A percentile compares a stretch with the other conserved stretches of the same genome.
Evolutionary conservation across 2,329 filamentous ascomycete genomes (phyloP).

Genomic region (Trematosphaeria pertusa): DNA sequence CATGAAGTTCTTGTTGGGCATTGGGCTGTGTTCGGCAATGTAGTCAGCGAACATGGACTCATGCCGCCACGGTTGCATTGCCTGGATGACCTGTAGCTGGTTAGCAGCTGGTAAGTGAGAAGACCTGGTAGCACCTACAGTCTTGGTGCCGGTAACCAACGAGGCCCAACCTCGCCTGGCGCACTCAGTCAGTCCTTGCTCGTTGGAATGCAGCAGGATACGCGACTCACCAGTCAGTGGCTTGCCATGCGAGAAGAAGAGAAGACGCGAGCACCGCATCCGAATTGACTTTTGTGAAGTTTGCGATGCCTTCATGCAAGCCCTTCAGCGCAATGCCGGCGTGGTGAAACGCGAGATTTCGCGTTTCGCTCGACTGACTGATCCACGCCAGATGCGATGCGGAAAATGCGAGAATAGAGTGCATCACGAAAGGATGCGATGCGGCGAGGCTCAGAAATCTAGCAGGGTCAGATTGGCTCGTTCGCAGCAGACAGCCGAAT

Average conservation of each 20-base stretch:
- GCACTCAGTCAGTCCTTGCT: slow-evolving; percentile 16
- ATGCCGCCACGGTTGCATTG: slow-evolving; percentile 91
- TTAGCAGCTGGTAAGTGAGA: slow-evolving; percentile 18
- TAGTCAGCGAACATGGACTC: slow-evolving; percentile 86
- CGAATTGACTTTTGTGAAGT: slow-evolving; percentile 84
- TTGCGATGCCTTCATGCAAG: slow-evolving; percentile 83
- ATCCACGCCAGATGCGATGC: slow-evolving; percentile 92
- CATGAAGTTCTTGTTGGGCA: slow-evolving; percentile 51
- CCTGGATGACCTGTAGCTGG: slow-evolving; percentile 73
- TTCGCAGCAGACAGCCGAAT: slow-evolving; percentile 30
- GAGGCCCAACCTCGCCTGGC: slow-evolving; percentile 88
- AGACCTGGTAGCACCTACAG: slow-evolving; percentile 63
- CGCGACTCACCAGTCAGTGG: slow-evolving; percentile 82
- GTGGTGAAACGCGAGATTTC: slow-evolving; percentile 89
- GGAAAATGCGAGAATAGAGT: slow-evolving; percentile 90
- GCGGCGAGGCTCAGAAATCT: slow-evolving; percentile 85
- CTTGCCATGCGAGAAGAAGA: slow-evolving; percentile 92
- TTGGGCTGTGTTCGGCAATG: slow-evolving; percentile 73
- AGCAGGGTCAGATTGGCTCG: slow-evolving; percentile 38
- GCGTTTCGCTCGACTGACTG: slow-evolving; percentile 82
- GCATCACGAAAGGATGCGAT: slow-evolving; percentile 88
- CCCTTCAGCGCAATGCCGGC: slow-evolving; percentile 85
- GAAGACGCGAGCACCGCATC: slow-evolving; percentile 93
- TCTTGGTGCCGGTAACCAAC: slow-evolving; percentile 88
- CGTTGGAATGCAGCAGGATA: not conserved